These are phyloP conservation scores for Bertia moriformis DNA, from an alignment of 2,329 filamentous ascomycete species.

Conservation along the genomic window DNA sequence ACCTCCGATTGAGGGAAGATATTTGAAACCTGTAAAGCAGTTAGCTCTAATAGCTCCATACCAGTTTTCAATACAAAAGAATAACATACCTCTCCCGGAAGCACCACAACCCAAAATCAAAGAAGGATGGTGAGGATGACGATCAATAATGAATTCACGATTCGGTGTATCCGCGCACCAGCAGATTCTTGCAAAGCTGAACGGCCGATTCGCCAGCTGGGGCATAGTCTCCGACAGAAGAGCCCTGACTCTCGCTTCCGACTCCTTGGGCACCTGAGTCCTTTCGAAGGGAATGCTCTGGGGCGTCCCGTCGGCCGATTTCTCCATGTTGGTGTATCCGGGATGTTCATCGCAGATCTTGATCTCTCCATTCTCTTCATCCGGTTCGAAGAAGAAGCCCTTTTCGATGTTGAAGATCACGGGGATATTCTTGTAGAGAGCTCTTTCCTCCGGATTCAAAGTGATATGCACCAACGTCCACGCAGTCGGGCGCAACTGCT, in stretches of 20 bases:
- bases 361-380: slow-evolving; percentile 26
- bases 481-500: slow-evolving; percentile 34
- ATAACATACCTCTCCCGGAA: slow-evolving; percentile 16
- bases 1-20: slow-evolving; percentile 31
- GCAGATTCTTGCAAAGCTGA: slow-evolving; percentile 34
- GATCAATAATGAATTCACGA: slow-evolving; percentile 34
- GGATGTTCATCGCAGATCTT: slow-evolving; percentile 41
- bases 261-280: slow-evolving; percentile 26
- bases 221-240: slow-evolving; percentile 36
- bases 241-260: slow-evolving; percentile 25
- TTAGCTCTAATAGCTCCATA: too few relatives aligned
- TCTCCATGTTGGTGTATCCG: slow-evolving; percentile 33
- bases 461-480: slow-evolving; percentile 36
- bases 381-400: slow-evolving; percentile 33
- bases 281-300: slow-evolving; percentile 7
- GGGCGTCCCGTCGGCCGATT: slow-evolving; percentile 3
- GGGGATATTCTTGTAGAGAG: slow-evolving; percentile 28
- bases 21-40: slow-evolving; percentile 30
- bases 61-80: too few relatives aligned
- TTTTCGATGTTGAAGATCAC: slow-evolving; percentile 31
- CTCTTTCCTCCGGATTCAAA: slow-evolving; percentile 26
- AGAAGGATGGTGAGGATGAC: slow-evolving; percentile 25
- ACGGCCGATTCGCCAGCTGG: slow-evolving; percentile 29
- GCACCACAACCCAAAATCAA: slow-evolving; percentile 33
- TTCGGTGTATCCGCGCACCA: slow-evolving; percentile 42